Evolutionary conservation across 257 asterid genomes (phyloP), one percentile per base, ranked within the genome.

Genomic region (Petrea volubilis): DNA sequence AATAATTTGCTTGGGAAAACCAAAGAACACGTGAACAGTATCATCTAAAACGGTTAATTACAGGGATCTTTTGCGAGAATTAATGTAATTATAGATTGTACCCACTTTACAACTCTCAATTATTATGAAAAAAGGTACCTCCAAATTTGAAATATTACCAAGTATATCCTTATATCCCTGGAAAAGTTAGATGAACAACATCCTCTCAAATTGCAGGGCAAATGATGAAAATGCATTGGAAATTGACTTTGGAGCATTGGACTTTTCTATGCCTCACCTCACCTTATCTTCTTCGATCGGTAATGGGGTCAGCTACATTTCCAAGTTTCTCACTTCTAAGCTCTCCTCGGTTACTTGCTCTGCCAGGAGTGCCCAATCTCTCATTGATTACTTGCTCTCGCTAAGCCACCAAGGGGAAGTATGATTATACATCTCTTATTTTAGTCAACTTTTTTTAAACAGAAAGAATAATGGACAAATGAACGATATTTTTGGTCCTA

Each of bases 181-280:
- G n/a, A n/a, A n/a, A n/a, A n/a, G n/a, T n/a, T n/a, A n/a, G n/a
- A n/a, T n/a, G n/a, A 33, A 51, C 20, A 60, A 1, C 18, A 27
- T 17, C 11, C 12, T 1, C 24, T 13, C 15, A 61, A 74, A 63
- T 47, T 78, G 85, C 91, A 93, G 98, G 98, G 97, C 98, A 50
- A 84, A 68, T 29, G 98, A 93, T 69, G 92, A 86, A 74, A 86
- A 86, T 68, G 94, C 96, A 25, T 67, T 93, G 78, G 97, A 93
- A 75, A 74, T 91, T 64, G 96, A 93, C 79, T 93, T 93, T 78
- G 98, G 92, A 77, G 96, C 96, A 7, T 78, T 88, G 80, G 95
- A 93, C 77, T 80, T 73, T 80, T 73, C 91, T 18, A 56, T 67
- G 58, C 97, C 98, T 76, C 91, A 74, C 53, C 73, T 89, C 62